Conservation (phyloP, 495 filamentous ascomycete genomes). For the Filosporella fistucella region DNA sequence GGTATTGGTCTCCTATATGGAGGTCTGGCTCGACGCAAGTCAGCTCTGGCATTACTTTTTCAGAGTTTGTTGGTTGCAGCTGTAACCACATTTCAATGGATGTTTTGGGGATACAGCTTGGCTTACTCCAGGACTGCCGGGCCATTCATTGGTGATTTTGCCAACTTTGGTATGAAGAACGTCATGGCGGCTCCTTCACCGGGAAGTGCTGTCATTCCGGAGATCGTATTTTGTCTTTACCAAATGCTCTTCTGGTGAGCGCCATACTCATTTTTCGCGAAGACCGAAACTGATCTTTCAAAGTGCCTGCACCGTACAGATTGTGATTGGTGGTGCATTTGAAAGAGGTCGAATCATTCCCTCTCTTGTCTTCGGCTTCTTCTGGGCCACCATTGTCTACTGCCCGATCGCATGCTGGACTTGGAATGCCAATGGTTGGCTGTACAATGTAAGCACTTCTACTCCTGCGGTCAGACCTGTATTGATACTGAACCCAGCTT, state of each 20-base stretch:
- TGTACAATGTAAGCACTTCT: too few species aligned
- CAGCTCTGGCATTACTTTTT: conserved; percentile 50
- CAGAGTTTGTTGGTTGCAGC: conserved; percentile 44
- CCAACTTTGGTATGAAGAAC: conserved; percentile 81
- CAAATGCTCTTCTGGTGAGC: conserved; percentile 63
- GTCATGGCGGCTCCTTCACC: conserved; percentile 69
- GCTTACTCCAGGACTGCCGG: conserved; percentile 83
- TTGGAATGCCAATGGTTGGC: conserved; percentile 81
- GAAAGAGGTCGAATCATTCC: conserved; percentile 81
- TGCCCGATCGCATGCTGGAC: conserved; percentile 88
- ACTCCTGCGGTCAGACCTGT: too few species aligned
- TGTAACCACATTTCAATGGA: conserved; percentile 84
- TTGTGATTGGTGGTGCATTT: conserved; percentile 73
- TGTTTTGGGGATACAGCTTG: conserved; percentile 97
- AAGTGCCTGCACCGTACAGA: conserved; percentile 65
- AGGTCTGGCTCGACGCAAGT: conserved; percentile 54
- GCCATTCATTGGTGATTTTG: conserved; percentile 76
- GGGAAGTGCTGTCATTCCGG: conserved; percentile 65
- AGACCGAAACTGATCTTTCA: conserved; percentile 2
- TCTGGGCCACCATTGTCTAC: conserved; percentile 85
- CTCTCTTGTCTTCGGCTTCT: conserved; percentile 80
- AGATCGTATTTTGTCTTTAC: conserved; percentile 83
- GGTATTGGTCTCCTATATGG: conserved; percentile 56
- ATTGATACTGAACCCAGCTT: too few species aligned
- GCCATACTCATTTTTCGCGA: neutral